phyloP scores from a whole-genome alignment of 1,284 basidiomycete species.

The Schizopora paradoxa region DNA sequence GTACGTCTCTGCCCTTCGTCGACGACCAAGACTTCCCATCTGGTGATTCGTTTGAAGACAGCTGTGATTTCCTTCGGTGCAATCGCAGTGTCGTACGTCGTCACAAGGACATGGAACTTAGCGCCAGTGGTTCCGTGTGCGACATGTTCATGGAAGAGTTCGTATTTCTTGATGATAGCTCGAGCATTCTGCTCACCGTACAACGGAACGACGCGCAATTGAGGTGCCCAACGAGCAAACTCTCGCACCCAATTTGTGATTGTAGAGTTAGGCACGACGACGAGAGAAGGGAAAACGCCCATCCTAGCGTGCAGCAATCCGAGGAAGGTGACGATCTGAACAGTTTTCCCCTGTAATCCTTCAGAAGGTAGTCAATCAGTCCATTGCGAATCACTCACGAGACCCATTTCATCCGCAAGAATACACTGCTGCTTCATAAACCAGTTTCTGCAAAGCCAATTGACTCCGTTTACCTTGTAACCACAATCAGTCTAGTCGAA shows the following conservation, averaged over 20 bases:
- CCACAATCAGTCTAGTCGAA: constrained; percentile 1
- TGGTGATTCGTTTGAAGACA: constrained; percentile 75
- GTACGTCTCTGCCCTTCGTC: constrained; percentile 90
- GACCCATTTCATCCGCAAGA: constrained; percentile 97
- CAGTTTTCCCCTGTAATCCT: constrained; percentile 75
- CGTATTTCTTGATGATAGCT: constrained; percentile 77
- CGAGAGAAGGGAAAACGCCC: constrained; percentile 71
- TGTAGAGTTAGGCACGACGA: constrained; percentile 93
- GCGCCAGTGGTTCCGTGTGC: constrained; percentile 41
- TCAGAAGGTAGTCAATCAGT: not conserved
- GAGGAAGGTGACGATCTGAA: constrained; percentile 86
- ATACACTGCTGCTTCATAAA: constrained; percentile 85
- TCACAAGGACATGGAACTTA: constrained; percentile 81
- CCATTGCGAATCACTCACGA: constrained; percentile 43
- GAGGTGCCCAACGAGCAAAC: constrained; percentile 89
- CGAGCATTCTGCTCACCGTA: constrained; percentile 76
- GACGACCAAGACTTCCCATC: constrained; percentile 90
- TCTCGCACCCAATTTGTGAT: constrained; percentile 86
- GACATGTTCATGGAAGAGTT: constrained; percentile 61
- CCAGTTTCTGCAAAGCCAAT: constrained; percentile 91
- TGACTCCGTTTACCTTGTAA: constrained; percentile 79
- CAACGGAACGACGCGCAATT: constrained; percentile 76
- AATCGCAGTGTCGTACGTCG: constrained; percentile 82
- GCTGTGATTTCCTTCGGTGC: constrained; percentile 59
- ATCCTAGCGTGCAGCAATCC: constrained; percentile 66